A percentile compares a stretch with the other conserved stretches of the same genome.
Evolutionary conservation across 352 stramenopile species (phyloP).

Genomic region (Phytopythium mirpurense): DNA sequence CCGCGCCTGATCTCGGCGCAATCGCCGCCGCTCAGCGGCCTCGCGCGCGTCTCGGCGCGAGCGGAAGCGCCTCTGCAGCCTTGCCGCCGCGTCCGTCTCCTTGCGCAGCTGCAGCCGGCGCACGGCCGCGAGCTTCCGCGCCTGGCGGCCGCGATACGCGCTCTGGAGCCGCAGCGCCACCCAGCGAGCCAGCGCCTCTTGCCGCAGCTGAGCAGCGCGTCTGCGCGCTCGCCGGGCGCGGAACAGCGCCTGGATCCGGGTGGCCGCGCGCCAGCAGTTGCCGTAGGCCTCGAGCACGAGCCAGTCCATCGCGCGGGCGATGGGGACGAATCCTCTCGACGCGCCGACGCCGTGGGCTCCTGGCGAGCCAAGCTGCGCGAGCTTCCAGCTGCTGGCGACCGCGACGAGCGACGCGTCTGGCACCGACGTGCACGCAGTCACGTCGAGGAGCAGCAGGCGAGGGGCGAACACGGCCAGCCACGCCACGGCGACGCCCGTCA

Average conservation of each 20-base stretch:
- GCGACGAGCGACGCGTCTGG: slow-evolving; percentile 47
- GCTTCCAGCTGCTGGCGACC: slow-evolving; percentile 56
- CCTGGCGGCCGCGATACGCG: slow-evolving; percentile 52
- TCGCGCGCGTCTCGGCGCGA: slow-evolving; percentile 15
- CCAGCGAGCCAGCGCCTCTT: slow-evolving; percentile 46
- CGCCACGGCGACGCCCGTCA: slow-evolving; percentile 75
- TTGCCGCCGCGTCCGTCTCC: slow-evolving; percentile 49
- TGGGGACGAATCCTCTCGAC: background rate
- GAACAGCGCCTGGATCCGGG: slow-evolving; percentile 65
- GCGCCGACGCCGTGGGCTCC: background rate
- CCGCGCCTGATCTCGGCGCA: background rate
- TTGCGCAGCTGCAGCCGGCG: slow-evolving; percentile 39
- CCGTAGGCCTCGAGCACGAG: slow-evolving; percentile 85
- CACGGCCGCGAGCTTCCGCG: slow-evolving; percentile 39
- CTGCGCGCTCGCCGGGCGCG: slow-evolving; percentile 44
- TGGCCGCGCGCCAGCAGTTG: slow-evolving; percentile 57
- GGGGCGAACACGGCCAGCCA: slow-evolving; percentile 85
- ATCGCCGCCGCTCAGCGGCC: slow-evolving; percentile 2
- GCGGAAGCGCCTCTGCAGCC: slow-evolving; percentile 50
- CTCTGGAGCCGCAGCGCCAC: slow-evolving; percentile 58
- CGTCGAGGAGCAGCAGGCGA: slow-evolving; percentile 52
- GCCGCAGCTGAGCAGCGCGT: slow-evolving; percentile 30
- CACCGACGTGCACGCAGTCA: slow-evolving; percentile 47
- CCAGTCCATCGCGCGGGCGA: slow-evolving; percentile 67
- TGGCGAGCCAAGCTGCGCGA: slow-evolving; percentile 21